Evolutionary conservation across 2,329 filamentous ascomycete genomes (phyloP).

Genomic region (Pezicula radicicola): DNA sequence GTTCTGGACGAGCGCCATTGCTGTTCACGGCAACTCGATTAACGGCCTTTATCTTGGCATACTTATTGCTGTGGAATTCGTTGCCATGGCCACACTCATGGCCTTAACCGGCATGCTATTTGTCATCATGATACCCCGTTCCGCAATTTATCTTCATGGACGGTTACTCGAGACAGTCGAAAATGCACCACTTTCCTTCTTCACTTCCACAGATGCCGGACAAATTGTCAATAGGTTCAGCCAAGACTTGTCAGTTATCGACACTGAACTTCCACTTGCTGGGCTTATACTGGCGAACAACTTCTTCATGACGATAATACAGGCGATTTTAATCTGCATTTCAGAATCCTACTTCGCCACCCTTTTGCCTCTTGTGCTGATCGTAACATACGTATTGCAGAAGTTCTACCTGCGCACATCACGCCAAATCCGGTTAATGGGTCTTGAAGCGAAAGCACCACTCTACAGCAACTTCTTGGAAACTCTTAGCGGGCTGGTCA

Average conservation of each 20-base stretch:
- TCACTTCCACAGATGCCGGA: constrained; percentile 39
- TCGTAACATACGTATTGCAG: constrained; percentile 39
- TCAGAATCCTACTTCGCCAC: constrained; percentile 35
- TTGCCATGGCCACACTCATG: constrained; percentile 8
- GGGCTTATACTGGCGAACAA: constrained; percentile 34
- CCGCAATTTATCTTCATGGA: constrained; percentile 46
- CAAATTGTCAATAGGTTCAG: constrained; percentile 42
- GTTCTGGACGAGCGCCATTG: constrained; percentile 33
- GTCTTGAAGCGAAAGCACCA: constrained; percentile 39
- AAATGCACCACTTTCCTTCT: constrained; percentile 39
- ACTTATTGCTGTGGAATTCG: constrained; percentile 19
- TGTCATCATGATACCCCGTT: constrained; percentile 49
- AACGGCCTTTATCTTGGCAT: constrained; percentile 18
- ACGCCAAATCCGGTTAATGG: constrained; percentile 42
- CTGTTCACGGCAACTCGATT: constrained; percentile 16
- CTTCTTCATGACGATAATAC: constrained; percentile 15
- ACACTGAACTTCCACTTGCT: constrained; percentile 22
- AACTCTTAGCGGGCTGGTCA: constrained; percentile 38
- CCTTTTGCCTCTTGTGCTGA: constrained; percentile 36
- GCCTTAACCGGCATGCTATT: constrained; percentile 36
- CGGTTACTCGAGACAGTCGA: constrained; percentile 42
- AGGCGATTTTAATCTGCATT: constrained; percentile 28
- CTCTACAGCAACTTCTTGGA: constrained; percentile 43
- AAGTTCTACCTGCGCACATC: constrained; percentile 44
- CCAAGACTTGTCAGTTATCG: constrained; percentile 34